A percentile compares a stretch with the other conserved stretches of the same genome.
These are phyloP conservation scores for Acanthamoeba sp. DNA, from an alignment of 208 protist species.

Conservation along the genomic window DNA sequence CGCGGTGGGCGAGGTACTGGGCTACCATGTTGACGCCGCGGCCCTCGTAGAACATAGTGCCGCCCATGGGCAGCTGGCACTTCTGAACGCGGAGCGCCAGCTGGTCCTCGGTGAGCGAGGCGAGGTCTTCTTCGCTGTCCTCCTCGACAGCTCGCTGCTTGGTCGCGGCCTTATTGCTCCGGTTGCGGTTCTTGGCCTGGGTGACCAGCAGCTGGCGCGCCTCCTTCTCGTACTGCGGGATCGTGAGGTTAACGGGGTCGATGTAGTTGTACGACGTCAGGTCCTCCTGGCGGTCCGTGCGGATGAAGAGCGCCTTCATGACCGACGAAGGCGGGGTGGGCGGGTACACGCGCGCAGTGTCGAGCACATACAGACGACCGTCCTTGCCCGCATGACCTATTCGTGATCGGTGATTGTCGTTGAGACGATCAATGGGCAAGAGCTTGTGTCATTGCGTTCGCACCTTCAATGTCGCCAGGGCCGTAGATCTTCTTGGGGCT, in stretches of 20 bases:
- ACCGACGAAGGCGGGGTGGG: slow-evolving; percentile 47
- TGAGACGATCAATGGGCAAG: background rate
- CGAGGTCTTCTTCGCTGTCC: background rate
- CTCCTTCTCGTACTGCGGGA: slow-evolving; percentile 66
- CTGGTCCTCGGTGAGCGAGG: background rate
- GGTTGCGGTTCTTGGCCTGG: slow-evolving; percentile 41
- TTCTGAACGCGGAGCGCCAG: slow-evolving; percentile 20
- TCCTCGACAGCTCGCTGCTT: background rate
- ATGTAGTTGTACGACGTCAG: background rate
- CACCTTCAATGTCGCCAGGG: slow-evolving; percentile 68
- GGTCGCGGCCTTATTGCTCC: background rate
- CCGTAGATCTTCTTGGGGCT: slow-evolving; percentile 64
- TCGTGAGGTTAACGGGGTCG: slow-evolving; percentile 12
- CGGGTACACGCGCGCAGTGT: slow-evolving; percentile 54
- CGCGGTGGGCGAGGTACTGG: background rate
- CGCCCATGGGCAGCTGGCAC: slow-evolving; percentile 49
- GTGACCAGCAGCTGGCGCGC: slow-evolving; percentile 1
- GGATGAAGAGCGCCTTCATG: slow-evolving; percentile 12
- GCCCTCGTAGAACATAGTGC: slow-evolving; percentile 50
- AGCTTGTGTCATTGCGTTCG: no score
- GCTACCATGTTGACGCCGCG: slow-evolving; percentile 11
- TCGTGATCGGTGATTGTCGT: no score
- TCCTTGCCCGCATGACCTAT: slow-evolving; percentile 60
- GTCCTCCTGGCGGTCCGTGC: background rate
- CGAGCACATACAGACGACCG: slow-evolving; percentile 43